Percentiles rank a stretch among this genome's conserved stretches.
phyloP scores from a whole-genome alignment of 2,329 filamentous ascomycete genomes.

The Ceratocystis alfenasii region DNA sequence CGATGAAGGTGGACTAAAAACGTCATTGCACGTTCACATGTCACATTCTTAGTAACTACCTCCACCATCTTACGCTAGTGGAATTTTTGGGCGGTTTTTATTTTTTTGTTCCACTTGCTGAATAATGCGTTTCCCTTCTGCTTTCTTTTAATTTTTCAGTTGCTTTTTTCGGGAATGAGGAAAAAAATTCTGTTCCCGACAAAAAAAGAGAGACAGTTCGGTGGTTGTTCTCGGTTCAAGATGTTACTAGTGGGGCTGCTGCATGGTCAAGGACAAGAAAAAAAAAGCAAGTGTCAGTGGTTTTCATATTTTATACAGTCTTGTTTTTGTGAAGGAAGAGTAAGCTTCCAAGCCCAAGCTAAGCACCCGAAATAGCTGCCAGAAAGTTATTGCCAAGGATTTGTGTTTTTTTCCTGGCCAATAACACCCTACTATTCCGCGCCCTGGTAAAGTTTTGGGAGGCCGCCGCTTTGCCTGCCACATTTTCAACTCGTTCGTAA shows the following conservation, averaged over 20 bases:
- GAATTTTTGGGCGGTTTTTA: neutral
- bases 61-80: neutral
- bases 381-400: neutral
- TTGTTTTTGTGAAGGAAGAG: slow-evolving; percentile 3
- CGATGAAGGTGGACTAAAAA: neutral
- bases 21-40: slow-evolving; percentile 7
- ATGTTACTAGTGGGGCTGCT: neutral
- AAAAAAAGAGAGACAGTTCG: neutral
- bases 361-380: too few species aligned
- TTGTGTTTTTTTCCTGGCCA: neutral
- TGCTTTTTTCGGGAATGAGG: neutral
- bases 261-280: neutral
- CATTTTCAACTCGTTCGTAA: neutral
- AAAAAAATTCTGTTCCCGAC: neutral
- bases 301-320: neutral
- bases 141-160: too few species aligned
- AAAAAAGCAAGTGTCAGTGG: slow-evolving; percentile 1
- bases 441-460: neutral
- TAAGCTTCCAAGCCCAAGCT: neutral
- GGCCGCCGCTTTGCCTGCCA: neutral
- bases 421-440: neutral
- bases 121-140: neutral
- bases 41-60: neutral
- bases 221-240: neutral
- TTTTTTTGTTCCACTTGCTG: neutral